phyloP scores from a whole-genome alignment of 2,329 filamentous ascomycete species.

The Exophiala viscosa region DNA sequence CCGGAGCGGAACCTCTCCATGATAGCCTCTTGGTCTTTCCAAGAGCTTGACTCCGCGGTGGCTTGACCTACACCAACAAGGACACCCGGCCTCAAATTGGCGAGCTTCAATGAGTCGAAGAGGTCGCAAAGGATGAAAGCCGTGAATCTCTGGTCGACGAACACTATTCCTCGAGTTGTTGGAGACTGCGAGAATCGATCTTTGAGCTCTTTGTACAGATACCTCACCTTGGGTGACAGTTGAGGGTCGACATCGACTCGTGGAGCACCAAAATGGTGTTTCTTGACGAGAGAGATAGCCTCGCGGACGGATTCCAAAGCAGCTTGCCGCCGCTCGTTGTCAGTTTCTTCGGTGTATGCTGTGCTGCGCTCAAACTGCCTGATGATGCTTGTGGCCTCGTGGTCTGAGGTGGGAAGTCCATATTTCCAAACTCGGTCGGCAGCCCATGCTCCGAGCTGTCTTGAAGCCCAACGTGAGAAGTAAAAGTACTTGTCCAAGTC shows the following conservation, averaged over 20 bases:
- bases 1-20: slow-evolving; percentile 63
- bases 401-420: slow-evolving; percentile 49
- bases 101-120: slow-evolving; percentile 57
- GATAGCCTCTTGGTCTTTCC: slow-evolving; percentile 69
- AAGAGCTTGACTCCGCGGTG: slow-evolving; percentile 61
- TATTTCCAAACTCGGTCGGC: slow-evolving; percentile 77
- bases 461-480: slow-evolving; percentile 58
- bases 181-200: slow-evolving; percentile 59
- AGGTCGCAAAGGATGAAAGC: slow-evolving; percentile 69
- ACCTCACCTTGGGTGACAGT: slow-evolving; percentile 62
- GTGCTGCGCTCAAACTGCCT: slow-evolving; percentile 19
- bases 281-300: slow-evolving; percentile 18
- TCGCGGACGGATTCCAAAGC: slow-evolving; percentile 13
- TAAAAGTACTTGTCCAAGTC: slow-evolving; percentile 56
- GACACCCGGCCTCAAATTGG: slow-evolving; percentile 57
- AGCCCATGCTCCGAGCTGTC: slow-evolving; percentile 76
- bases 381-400: slow-evolving; percentile 11
- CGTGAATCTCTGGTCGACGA: slow-evolving; percentile 75
- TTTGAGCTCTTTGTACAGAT: slow-evolving; percentile 59
- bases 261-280: slow-evolving; percentile 15
- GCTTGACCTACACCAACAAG: slow-evolving; percentile 60
- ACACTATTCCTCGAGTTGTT: slow-evolving; percentile 74
- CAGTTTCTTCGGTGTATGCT: slow-evolving; percentile 10
- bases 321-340: slow-evolving; percentile 11
- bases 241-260: slow-evolving; percentile 9